phyloP scores from a whole-genome alignment of 805 yeast species.

The Yarrowia sp. region DNA sequence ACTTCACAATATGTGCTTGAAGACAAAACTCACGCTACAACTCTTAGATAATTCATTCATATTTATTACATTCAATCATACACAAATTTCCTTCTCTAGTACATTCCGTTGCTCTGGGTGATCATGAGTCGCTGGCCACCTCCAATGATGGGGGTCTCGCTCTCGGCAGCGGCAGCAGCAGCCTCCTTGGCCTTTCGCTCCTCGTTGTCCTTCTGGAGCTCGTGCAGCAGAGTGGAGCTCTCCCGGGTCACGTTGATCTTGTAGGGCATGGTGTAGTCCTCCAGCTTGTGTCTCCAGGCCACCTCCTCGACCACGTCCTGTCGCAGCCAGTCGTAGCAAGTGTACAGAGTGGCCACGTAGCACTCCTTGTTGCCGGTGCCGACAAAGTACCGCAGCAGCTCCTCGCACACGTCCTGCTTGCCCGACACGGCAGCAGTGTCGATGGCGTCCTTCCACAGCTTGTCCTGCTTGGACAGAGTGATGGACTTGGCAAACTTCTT shows the following conservation, averaged over 20 bases:
- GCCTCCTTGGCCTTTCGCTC: slow-evolving; percentile 68
- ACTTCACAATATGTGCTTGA: too few relatives aligned
- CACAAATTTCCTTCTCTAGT: slow-evolving; percentile 26
- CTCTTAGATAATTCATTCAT: background rate
- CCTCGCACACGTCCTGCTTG: slow-evolving; percentile 83
- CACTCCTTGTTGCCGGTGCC: slow-evolving; percentile 97
- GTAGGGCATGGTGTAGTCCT: slow-evolving; percentile 89
- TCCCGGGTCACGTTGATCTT: slow-evolving; percentile 84
- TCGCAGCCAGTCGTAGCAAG: slow-evolving; percentile 79
- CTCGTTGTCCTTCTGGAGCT: slow-evolving; percentile 72
- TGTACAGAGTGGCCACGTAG: slow-evolving; percentile 84
- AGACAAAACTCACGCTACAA: too few relatives aligned
- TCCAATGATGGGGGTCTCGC: slow-evolving; percentile 55
- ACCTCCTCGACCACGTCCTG: slow-evolving; percentile 87
- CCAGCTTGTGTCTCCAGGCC: slow-evolving; percentile 87
- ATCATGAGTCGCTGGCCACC: slow-evolving; percentile 77
- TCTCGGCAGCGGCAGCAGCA: slow-evolving; percentile 55
- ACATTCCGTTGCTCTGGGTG: slow-evolving; percentile 56
- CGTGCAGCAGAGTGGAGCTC: slow-evolving; percentile 69
- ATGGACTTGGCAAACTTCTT: slow-evolving; percentile 93
- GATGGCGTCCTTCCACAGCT: slow-evolving; percentile 93
- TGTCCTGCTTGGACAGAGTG: slow-evolving; percentile 86
- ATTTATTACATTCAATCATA: slow-evolving; percentile 28
- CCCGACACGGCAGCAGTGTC: slow-evolving; percentile 87
- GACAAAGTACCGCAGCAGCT: slow-evolving; percentile 86